Evolutionary conservation across 768 basidiomycete species (phyloP).

Genomic region (Pholiota microspora): DNA sequence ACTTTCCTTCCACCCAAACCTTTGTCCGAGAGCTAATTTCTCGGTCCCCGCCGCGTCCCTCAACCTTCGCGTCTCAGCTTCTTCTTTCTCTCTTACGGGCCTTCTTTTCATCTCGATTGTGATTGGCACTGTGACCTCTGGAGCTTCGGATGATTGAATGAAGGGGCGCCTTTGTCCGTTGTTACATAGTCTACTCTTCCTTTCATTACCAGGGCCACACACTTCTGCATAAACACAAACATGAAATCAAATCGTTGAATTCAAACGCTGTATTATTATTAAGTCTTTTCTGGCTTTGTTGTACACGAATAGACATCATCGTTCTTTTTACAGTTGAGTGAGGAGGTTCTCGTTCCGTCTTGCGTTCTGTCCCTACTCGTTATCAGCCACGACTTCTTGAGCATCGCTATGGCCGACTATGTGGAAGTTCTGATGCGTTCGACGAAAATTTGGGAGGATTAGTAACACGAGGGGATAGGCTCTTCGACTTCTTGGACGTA

Average conservation of each 20-base stretch:
- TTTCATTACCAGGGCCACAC: not conserved
- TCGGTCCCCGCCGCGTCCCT: not conserved
- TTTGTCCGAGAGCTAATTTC: not conserved
- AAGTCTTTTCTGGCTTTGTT: not conserved
- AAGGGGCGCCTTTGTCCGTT: not conserved
- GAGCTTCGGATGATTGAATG: not conserved
- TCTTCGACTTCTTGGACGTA: no score
- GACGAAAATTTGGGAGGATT: no score
- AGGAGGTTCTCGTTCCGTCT: no score
- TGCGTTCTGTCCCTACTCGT: no score
- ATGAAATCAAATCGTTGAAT: no score
- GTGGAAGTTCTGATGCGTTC: no score
- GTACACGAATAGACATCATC: not conserved
- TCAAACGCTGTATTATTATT: no score
- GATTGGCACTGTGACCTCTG: constrained; percentile 12
- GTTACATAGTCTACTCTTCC: not conserved
- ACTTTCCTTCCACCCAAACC: not conserved
- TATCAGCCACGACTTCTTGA: no score
- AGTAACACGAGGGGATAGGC: no score
- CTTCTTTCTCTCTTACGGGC: not conserved
- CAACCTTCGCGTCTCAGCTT: not conserved
- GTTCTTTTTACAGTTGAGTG: not conserved
- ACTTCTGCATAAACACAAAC: no score
- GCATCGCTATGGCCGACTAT: no score
- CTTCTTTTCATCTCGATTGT: constrained; percentile 6